A percentile compares a stretch with the other conserved stretches of the same genome.
Conservation (phyloP, 139 green algal species). For the Chlamydomonas sphaeroides region DNA sequence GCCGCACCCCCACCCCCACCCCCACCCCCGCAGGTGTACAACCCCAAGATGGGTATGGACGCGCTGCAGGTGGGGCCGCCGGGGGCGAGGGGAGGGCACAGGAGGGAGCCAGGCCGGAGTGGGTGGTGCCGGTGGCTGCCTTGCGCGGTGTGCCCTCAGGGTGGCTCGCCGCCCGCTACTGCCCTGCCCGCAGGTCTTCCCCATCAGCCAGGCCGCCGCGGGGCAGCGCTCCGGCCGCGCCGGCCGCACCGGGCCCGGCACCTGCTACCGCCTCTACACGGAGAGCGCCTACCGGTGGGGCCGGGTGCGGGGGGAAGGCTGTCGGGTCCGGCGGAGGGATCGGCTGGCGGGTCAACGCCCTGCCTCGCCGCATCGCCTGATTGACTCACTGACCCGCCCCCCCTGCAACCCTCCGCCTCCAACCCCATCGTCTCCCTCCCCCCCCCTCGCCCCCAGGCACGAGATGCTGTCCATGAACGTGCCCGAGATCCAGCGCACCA, state of each 20-base stretch:
- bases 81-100: no score
- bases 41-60: slow-evolving; percentile 98
- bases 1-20: no score
- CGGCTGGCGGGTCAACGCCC: background rate
- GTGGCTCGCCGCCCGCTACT: no score
- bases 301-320: background rate
- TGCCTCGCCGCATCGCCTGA: background rate
- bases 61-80: slow-evolving; percentile 78
- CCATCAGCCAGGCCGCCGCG: slow-evolving; percentile 84
- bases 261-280: slow-evolving; percentile 95
- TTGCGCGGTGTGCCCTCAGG: no score
- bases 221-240: slow-evolving; percentile 91
- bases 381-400: no score
- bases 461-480: slow-evolving; percentile 87
- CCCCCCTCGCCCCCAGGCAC: slow-evolving; percentile 34
- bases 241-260: slow-evolving; percentile 92
- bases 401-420: no score
- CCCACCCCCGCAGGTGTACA: slow-evolving; percentile 94
- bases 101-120: no score
- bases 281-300: slow-evolving; percentile 84
- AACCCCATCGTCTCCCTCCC: no score
- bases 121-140: no score
- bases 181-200: slow-evolving; percentile 91
- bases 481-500: slow-evolving; percentile 99
- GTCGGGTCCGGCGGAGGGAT: background rate